Evolutionary conservation across 495 filamentous ascomycete species (phyloP).

Genomic region (Pseudevernia furfuracea): DNA sequence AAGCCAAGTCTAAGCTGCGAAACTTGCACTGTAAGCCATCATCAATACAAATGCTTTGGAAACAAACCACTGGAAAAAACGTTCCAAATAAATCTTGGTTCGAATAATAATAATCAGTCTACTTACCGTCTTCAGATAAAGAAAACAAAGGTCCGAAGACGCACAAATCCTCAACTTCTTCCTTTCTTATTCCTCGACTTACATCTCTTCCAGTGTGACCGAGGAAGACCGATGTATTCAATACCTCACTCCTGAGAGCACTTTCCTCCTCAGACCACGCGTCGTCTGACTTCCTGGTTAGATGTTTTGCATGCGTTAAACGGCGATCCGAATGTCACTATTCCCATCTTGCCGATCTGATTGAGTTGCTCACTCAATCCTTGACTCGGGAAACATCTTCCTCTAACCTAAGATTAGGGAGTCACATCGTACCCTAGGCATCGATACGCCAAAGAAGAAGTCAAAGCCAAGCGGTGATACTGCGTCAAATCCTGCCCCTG

Average conservation of each 20-base stretch:
- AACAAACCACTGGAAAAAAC: too few species aligned
- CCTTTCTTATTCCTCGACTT: not conserved
- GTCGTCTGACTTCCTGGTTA: constrained; percentile 29
- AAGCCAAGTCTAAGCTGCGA: constrained; percentile 67
- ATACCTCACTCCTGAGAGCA: not conserved
- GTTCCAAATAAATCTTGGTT: too few species aligned
- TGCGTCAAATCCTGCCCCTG: not conserved
- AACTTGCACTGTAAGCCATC: constrained; percentile 48
- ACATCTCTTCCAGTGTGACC: constrained; percentile 35
- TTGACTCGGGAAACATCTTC: not conserved
- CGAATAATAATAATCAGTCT: too few species aligned
- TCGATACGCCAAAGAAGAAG: constrained; percentile 22
- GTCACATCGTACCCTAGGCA: constrained; percentile 24
- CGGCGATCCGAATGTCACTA: constrained; percentile 62
- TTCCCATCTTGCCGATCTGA: constrained; percentile 57
- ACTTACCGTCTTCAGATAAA: constrained; percentile 2
- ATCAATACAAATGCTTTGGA: too few species aligned
- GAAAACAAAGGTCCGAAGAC: constrained; percentile 13
- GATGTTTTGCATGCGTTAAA: constrained; percentile 65
- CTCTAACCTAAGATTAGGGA: constrained; percentile 15
- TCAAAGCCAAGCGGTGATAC: constrained; percentile 13
- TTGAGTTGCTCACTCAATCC: constrained; percentile 45
- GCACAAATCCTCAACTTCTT: not conserved
- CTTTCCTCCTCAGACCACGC: constrained; percentile 6
- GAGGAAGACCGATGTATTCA: constrained; percentile 29